Base-by-base conservation (phyloP, 129 eudicot species). In the Flaveria brownii region DNA sequence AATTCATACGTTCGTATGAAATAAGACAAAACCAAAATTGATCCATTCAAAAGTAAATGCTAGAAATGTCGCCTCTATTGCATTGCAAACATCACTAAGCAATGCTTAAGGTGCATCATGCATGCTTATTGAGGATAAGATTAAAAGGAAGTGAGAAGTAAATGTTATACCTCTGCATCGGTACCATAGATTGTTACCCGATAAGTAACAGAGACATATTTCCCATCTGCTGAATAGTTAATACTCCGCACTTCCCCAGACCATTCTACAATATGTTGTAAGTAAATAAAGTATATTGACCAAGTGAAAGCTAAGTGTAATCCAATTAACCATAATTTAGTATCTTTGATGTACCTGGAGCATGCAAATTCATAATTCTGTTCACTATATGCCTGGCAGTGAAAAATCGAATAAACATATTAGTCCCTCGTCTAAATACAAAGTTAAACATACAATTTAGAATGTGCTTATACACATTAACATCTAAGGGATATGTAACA, bases 211-310 rank as follows among this genome's bases (percentile, higher is more conserved):
- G 98, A 75, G n/a, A 93, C 97, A 59, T 91, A 80, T 68, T 93
- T 88, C 54, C 92, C 97, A 84, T 93, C 92, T 54, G 93, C 75
- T 65, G 98, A 90, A 68, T 93, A 88, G 52, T 77, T 70, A 65
- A 93, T 82, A 79, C 80, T 88, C n/a, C 98, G 96, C 43, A 90
- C 97, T 82, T 93, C 98, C 59, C 98, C 98, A 47, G 96, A 93
- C 98, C 98, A 93, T 83, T 93, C 98, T 93, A 67, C 82, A 87
- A 85, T 63, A 74, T 14, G 18, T 25, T 47, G 30, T 39, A 15
- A 61, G 20, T 9, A n/a, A 43, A 23, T 47, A 22, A 71, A 49
- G 17, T 54, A 15, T 28, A 63, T 16, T 30, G 60, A 54, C 5
- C 45, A 74, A 22, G 20, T 15, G 36, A 20, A 65, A 46, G n/a